phyloP scores from a whole-genome alignment of 768 basidiomycete genomes.

The Lactifluus subvellereus region DNA sequence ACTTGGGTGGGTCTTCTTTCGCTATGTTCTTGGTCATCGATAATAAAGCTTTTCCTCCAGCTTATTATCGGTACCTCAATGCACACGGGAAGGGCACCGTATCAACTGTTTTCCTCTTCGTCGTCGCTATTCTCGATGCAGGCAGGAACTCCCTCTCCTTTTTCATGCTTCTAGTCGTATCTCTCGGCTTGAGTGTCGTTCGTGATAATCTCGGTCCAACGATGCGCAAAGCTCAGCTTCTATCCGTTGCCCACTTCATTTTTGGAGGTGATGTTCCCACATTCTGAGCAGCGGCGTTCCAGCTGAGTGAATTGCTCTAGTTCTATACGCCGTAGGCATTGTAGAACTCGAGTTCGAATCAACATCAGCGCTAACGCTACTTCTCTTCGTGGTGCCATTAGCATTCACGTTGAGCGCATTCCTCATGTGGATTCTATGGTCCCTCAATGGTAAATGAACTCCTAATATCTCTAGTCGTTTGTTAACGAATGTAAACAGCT shows the following conservation, averaged over 20 bases:
- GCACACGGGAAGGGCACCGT: slow-evolving; percentile 69
- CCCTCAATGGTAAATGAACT: slow-evolving; percentile 59
- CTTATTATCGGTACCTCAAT: slow-evolving; percentile 93
- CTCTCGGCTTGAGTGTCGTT: slow-evolving; percentile 88
- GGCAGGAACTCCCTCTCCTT: slow-evolving; percentile 92
- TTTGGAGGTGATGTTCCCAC: slow-evolving; percentile 74
- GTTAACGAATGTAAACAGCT: slow-evolving; percentile 39
- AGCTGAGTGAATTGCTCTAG: slow-evolving; percentile 33
- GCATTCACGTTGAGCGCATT: slow-evolving; percentile 95
- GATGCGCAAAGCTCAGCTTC: slow-evolving; percentile 77
- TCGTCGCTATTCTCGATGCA: slow-evolving; percentile 94
- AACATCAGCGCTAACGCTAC: slow-evolving; percentile 74
- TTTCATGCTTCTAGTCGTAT: slow-evolving; percentile 90
- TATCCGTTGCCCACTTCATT: slow-evolving; percentile 82
- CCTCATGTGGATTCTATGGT: slow-evolving; percentile 92
- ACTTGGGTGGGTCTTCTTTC: slow-evolving; percentile 56
- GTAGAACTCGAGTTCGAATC: slow-evolving; percentile 90
- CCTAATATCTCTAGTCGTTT: neutral
- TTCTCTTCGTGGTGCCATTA: slow-evolving; percentile 90
- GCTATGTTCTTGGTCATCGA: neutral
- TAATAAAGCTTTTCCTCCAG: slow-evolving; percentile 33
- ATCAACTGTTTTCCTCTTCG: slow-evolving; percentile 86
- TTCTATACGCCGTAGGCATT: slow-evolving; percentile 90
- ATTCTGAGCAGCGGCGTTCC: neutral
- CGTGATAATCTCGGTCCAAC: slow-evolving; percentile 78